Evolutionary conservation across 306 rosid genomes (phyloP).

Genomic region (Biancaea sappan): DNA sequence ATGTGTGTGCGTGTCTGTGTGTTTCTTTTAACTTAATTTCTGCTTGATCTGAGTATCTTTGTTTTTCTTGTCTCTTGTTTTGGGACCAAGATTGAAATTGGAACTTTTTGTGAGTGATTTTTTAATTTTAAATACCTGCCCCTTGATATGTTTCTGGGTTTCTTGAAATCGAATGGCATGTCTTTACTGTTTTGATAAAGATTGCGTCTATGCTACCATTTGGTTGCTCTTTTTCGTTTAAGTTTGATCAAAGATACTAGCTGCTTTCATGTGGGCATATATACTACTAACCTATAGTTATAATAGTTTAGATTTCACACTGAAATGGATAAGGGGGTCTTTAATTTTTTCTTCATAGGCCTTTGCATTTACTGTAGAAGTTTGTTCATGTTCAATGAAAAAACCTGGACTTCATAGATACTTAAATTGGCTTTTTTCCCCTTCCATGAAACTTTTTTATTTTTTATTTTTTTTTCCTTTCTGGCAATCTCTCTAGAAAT

Average conservation of each 20-base stretch:
- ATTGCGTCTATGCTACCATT: neutral
- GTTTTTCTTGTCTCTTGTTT: neutral
- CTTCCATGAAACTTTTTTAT: neutral
- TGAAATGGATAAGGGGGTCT: neutral
- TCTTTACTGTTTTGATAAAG: neutral
- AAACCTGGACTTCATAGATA: too few relatives aligned
- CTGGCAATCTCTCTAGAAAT: neutral
- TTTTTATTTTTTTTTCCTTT: neutral
- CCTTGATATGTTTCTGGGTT: slow-evolving; percentile 7
- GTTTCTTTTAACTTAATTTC: neutral
- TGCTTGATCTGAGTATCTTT: slow-evolving; percentile 1
- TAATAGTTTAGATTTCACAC: neutral
- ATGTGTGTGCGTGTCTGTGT: too few relatives aligned
- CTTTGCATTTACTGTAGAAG: neutral
- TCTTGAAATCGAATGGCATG: slow-evolving; percentile 18
- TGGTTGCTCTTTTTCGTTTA: neutral
- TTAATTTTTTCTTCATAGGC: slow-evolving; percentile 7
- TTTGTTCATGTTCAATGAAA: neutral
- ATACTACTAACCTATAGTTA: neutral
- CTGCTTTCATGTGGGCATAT: neutral
- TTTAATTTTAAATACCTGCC: neutral
- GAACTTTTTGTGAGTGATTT: neutral
- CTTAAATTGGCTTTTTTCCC: too few relatives aligned
- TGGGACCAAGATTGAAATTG: neutral
- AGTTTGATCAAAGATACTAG: slow-evolving; percentile 4